Conservation (phyloP, 495 filamentous ascomycete genomes). For the Aspergillus nidulans region DNA sequence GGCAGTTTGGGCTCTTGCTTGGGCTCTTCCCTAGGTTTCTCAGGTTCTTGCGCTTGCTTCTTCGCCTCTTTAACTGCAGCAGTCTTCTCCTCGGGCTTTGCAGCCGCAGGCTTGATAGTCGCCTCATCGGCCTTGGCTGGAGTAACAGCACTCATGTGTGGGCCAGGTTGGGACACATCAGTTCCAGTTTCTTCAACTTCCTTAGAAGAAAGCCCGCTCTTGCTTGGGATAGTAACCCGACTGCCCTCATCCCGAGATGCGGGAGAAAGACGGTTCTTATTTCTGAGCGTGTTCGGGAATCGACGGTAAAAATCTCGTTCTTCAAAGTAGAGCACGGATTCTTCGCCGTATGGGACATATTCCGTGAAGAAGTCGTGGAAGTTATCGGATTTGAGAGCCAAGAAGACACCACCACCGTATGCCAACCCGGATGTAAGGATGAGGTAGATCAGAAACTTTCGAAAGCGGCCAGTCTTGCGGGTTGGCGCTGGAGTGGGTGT, state of each 20-base stretch:
- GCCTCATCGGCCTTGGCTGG: conserved; percentile 22
- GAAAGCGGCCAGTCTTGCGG: conserved; percentile 71
- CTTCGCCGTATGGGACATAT: conserved; percentile 91
- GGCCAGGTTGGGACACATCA: conserved; percentile 42
- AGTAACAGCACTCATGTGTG: conserved; percentile 43
- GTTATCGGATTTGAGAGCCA: conserved; percentile 89
- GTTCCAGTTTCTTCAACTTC: conserved; percentile 56
- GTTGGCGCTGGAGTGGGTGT: conserved; percentile 43
- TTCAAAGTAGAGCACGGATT: conserved; percentile 94
- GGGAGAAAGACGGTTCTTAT: conserved; percentile 43
- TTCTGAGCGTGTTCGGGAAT: conserved; percentile 68
- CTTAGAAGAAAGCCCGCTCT: conserved; percentile 81
- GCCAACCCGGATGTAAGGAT: conserved; percentile 67
- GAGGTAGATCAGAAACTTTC: conserved; percentile 67
- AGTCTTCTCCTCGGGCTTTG: conserved; percentile 32
- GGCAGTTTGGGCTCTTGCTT: conserved; percentile 31
- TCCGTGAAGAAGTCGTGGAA: conserved; percentile 99
- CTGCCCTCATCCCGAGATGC: conserved; percentile 54
- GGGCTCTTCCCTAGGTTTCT: conserved; percentile 21
- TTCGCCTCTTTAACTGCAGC: conserved; percentile 41
- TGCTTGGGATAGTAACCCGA: conserved; percentile 76
- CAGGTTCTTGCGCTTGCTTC: conserved; percentile 18
- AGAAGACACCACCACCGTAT: conserved; percentile 85
- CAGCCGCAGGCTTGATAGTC: conserved; percentile 18
- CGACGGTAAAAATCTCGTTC: conserved; percentile 90